phyloP scores from a whole-genome alignment of 2,329 filamentous ascomycete species.

The Paraconiothyrium brasiliense region DNA sequence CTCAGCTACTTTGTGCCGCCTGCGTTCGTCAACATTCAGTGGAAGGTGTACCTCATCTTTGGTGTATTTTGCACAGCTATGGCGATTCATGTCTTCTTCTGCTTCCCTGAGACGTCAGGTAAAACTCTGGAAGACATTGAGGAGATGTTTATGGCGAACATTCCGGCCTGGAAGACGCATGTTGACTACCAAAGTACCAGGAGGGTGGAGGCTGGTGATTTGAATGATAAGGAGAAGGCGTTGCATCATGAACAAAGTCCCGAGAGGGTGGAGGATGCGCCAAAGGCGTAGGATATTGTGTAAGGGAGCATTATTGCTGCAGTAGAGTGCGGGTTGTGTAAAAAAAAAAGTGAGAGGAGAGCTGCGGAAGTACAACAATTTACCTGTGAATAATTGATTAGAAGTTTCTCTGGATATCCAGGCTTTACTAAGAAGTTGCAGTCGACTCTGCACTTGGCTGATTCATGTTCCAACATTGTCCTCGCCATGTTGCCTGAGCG shows the following conservation, averaged over 20 bases:
- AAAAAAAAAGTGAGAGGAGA: no score
- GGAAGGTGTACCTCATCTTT: constrained; percentile 77
- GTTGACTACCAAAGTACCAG: constrained; percentile 36
- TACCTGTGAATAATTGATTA: no score
- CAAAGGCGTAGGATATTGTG: constrained; percentile 16
- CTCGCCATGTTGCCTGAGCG: no score
- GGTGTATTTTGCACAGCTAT: constrained; percentile 75
- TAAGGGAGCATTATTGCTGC: background rate
- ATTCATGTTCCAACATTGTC: no score
- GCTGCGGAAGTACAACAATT: no score
- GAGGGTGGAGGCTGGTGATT: constrained; percentile 34
- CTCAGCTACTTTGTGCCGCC: constrained; percentile 65
- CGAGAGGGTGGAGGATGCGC: constrained; percentile 30
- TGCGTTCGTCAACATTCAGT: constrained; percentile 66
- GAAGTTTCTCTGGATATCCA: no score
- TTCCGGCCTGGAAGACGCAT: constrained; percentile 66
- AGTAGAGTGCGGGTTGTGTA: no score
- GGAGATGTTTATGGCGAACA: constrained; percentile 69
- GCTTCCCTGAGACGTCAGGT: constrained; percentile 74
- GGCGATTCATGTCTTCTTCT: constrained; percentile 73
- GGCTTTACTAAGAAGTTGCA: no score
- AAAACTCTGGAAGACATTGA: constrained; percentile 82
- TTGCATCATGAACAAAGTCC: constrained; percentile 27
- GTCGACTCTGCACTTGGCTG: no score
- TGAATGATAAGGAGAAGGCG: constrained; percentile 37